These are phyloP conservation scores for Leccinellum albellum DNA, from an alignment of 768 basidiomycete species.

Conservation along the genomic window DNA sequence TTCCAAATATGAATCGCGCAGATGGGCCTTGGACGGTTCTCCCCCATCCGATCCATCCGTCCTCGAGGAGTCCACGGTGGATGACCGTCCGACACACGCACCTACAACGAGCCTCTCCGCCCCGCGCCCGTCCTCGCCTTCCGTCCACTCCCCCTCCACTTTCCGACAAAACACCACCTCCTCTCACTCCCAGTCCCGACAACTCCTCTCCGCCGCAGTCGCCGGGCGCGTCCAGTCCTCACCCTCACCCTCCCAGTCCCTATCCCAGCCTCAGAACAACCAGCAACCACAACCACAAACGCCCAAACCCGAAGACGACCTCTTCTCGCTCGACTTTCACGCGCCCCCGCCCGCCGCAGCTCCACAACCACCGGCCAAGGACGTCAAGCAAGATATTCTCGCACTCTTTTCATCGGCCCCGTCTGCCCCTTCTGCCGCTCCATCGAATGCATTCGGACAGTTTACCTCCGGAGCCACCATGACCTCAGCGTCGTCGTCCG, in stretches of 20 bases:
- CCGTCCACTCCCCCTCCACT: constrained; percentile 22
- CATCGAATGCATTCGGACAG: constrained; percentile 29
- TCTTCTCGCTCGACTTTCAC: constrained; percentile 87
- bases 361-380: constrained; percentile 48
- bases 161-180: constrained; percentile 15
- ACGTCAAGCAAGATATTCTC: constrained; percentile 81
- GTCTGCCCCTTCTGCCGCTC: constrained; percentile 9
- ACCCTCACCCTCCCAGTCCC: background rate
- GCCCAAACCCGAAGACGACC: constrained; percentile 48
- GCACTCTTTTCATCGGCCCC: constrained; percentile 55
- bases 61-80: constrained; percentile 45
- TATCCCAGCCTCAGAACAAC: constrained; percentile 12
- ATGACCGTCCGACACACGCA: constrained; percentile 9
- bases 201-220: constrained; percentile 39
- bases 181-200: constrained; percentile 24
- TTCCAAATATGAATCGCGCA: constrained; percentile 89
- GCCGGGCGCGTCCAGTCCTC: constrained; percentile 16
- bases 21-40: constrained; percentile 94
- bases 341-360: constrained; percentile 40
- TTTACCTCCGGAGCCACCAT: too few species aligned
- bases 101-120: constrained; percentile 20
- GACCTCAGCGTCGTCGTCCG: constrained; percentile 5
- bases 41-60: constrained; percentile 77
- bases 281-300: constrained; percentile 27
- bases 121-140: constrained; percentile 29